phyloP scores from a whole-genome alignment of 2,329 filamentous ascomycete genomes.

The Epichloe brachyelytri region DNA sequence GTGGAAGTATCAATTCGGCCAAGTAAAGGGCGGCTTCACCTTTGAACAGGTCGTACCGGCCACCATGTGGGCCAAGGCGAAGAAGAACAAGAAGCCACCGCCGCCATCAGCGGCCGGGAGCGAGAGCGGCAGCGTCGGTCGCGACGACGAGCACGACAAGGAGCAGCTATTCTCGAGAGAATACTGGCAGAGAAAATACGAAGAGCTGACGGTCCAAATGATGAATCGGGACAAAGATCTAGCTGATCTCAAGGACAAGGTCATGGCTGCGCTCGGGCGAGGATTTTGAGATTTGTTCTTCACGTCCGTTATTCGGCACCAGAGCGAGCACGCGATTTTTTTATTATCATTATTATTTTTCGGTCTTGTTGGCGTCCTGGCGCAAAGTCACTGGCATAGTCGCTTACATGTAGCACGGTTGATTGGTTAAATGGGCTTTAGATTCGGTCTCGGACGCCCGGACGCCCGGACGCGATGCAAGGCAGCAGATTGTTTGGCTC shows the following conservation, averaged over 20 bases:
- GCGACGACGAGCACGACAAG: slow-evolving; percentile 7
- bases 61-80: slow-evolving; percentile 26
- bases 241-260: slow-evolving; percentile 26
- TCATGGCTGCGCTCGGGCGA: slow-evolving; percentile 26
- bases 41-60: slow-evolving; percentile 36
- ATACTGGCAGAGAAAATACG: slow-evolving; percentile 41
- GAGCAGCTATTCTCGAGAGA: slow-evolving; percentile 17
- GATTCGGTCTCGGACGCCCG: no score
- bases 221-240: slow-evolving; percentile 44
- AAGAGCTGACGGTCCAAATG: slow-evolving; percentile 45
- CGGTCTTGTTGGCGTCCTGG: no score
- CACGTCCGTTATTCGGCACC: no score
- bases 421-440: no score
- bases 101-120: slow-evolving; percentile 5
- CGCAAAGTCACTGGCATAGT: no score
- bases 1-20: slow-evolving; percentile 44
- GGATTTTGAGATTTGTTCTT: slow-evolving; percentile 1
- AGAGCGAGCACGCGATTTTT: no score
- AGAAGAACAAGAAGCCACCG: slow-evolving; percentile 10
- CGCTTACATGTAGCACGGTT: no score
- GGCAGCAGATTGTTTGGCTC: no score
- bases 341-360: no score
- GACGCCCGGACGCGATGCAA: no score
- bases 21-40: slow-evolving; percentile 37
- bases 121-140: background rate